Base-by-base conservation (phyloP, 305 asterid species). In the Fraxinus nigra region DNA sequence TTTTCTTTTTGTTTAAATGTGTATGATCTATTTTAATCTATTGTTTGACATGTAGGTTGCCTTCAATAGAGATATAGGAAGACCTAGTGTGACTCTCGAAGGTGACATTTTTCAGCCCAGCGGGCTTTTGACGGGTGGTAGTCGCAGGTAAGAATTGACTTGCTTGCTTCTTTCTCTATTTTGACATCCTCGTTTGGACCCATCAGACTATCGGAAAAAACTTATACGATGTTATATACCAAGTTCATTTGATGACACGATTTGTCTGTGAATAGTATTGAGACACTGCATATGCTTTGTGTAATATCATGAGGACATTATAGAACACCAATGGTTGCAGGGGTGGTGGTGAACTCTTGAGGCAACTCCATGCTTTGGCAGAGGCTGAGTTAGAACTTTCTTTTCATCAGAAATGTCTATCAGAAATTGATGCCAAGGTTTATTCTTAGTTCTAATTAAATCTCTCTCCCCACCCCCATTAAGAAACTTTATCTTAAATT, bases 51-150 rank as follows among this genome's bases (percentile, higher is more conserved):
- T 69, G 35, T 85, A 95, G 99, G 95, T 95, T 82, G 94, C 98
- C 76, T 95, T 94, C 87, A 89, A 86, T 78, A 85, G 90, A 86
- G 92, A 92, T 81, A 88, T 84, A 54, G 89, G 90, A 82, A 90
- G 89, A 78, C 96, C 97, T 37, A 94, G 94, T 82, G 99, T 93
- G 80, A 91, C 95, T 33, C 87, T 94, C 20, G 94, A 92, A 89
- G 99, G 98, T 75, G 99, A 95, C 87, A 92, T 95, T 81, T 95
- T 92, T 85, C 97, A 94, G 90, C 98, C 99, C 46, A 94, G 97
- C 85, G 99, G 98, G 81, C 95, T 94, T 87, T 77, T 95, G 86
- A 95, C 99, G 80, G 98, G 99, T 85, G 98, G 99, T 78, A 95
- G 99, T 85, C 97, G 98, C 82, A 95, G 84, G 99, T 95, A 90